Base-by-base conservation (phyloP, 192 early-diverging fungal species). In the Coemansia sp. region DNA sequence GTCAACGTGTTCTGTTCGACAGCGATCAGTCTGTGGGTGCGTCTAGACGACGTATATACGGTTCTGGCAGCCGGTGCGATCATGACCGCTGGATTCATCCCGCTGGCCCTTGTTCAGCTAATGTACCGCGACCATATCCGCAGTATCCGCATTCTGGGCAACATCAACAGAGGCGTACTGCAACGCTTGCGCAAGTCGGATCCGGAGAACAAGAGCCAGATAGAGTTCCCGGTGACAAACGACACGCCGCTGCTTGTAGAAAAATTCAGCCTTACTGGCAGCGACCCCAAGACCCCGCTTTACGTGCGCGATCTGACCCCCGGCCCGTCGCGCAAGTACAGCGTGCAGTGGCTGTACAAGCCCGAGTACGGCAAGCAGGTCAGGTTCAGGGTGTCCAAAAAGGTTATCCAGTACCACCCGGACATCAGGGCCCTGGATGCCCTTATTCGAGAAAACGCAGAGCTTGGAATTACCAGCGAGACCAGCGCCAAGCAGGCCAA, bases 371-470 rank as follows among this genome's bases (percentile, higher is more conserved):
- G 56, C 3, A 34, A 50, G 6, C 47, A 25, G 22, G 27, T 39
- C 1, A 55, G 23, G 20, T 74, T 80, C 58, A 60, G 77, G 11
- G 27, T 80, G 1, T 69, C 72, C 0, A 74, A 67, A 25, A 74
- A 65, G 68, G 35, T 74, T 19, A 67, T 74, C 10, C 65, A 74
- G 59, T 62, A 47, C 49, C 77, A 80, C n/a, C 68, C 77, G 0
- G 77, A 80, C 19, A 23, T 80, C 10, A 60, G 65, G 16, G 68
- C 65, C 0, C 50, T 80, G 19, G 77, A 80, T 30, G 46, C 25
- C 49, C 42, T 73, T 29, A 71, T 80, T 48, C 57, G 71, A 3
- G 50, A 63, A 24, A 80, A 74, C 39, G 62, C 55, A 20, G 13
- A 25, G n/a, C 59, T 61, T 1, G 48, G 59, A 6, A 61, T 48